A percentile compares a stretch with the other conserved stretches of the same genome.
These are phyloP conservation scores for Agrocybe pediades DNA, from an alignment of 768 basidiomycete species.

Conservation along the genomic window DNA sequence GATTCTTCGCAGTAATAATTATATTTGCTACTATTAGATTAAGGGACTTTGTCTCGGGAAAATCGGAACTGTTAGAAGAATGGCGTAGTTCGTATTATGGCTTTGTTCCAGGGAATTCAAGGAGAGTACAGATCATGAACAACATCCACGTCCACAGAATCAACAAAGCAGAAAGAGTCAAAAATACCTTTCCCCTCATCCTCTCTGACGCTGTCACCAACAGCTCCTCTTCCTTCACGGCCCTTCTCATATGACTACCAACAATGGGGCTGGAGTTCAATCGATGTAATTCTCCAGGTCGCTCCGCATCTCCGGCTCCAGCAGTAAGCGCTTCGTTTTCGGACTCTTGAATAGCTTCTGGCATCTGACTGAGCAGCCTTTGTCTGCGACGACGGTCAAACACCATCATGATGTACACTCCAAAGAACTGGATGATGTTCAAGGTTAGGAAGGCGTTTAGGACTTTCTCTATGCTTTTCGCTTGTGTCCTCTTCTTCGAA, in stretches of 20 bases:
- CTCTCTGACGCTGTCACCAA: not conserved
- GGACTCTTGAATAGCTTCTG: not conserved
- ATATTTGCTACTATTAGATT: too few species aligned
- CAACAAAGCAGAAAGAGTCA: not conserved
- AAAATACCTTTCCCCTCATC: not conserved
- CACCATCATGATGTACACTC: conserved; percentile 9
- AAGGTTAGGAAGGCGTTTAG: conserved; percentile 10
- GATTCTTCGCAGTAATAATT: too few species aligned
- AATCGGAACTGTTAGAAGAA: too few species aligned
- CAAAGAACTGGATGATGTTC: conserved; percentile 9
- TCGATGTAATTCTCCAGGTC: not conserved
- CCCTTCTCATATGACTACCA: not conserved
- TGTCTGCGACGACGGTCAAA: conserved; percentile 8
- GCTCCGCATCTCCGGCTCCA: not conserved
- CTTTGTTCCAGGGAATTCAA: not conserved
- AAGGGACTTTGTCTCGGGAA: too few species aligned
- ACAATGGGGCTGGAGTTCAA: not conserved
- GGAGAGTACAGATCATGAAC: not conserved
- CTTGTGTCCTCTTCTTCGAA: conserved; percentile 4
- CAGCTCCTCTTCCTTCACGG: not conserved
- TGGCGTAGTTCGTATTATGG: too few species aligned
- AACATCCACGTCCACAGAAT: not conserved
- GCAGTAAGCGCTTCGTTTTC: not conserved
- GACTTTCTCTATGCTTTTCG: conserved; percentile 10
- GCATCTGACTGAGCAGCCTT: not conserved